Evolutionary conservation across 1,139 yeast species (phyloP).

Genomic region (Meyerozyma sp.): DNA sequence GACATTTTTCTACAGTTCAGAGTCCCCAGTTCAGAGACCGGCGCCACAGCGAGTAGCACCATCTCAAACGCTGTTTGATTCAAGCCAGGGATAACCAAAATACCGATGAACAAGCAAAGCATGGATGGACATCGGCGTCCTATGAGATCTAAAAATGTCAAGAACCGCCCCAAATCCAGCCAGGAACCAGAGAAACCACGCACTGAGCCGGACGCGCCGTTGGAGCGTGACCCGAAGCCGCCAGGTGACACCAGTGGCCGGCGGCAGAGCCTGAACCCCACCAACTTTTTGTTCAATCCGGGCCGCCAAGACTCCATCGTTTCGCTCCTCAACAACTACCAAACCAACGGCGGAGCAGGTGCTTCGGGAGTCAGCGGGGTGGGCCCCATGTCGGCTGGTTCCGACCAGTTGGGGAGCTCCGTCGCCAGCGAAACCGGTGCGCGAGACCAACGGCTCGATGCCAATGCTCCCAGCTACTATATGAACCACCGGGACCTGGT

Average conservation of each 20-base stretch:
- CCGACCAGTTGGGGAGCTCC: neutral
- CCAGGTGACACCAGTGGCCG: neutral
- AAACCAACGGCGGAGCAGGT: slow-evolving; percentile 7
- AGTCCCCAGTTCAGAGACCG: too few relatives aligned
- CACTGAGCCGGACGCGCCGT: neutral
- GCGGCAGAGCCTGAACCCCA: slow-evolving; percentile 3
- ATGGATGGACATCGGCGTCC: slow-evolving; percentile 1
- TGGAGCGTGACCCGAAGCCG: neutral
- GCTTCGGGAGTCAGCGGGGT: slow-evolving; percentile 3
- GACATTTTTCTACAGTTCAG: too few relatives aligned
- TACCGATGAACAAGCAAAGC: neutral
- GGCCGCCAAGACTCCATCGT: slow-evolving; percentile 15
- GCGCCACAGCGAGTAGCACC: too few relatives aligned
- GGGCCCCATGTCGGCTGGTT: slow-evolving; percentile 5
- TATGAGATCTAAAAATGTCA: neutral
- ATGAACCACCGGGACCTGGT: slow-evolving; percentile 10
- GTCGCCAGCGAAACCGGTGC: neutral
- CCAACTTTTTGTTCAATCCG: slow-evolving; percentile 11
- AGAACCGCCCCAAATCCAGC: neutral
- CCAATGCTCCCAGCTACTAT: slow-evolving; percentile 13
- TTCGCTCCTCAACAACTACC: slow-evolving; percentile 12
- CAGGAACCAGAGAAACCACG: neutral
- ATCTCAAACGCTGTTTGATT: too few relatives aligned
- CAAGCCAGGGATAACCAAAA: neutral
- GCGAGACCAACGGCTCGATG: slow-evolving; percentile 4